These are phyloP conservation scores for Candida nitratophila DNA, from an alignment of 805 yeast genomes.

Conservation along the genomic window DNA sequence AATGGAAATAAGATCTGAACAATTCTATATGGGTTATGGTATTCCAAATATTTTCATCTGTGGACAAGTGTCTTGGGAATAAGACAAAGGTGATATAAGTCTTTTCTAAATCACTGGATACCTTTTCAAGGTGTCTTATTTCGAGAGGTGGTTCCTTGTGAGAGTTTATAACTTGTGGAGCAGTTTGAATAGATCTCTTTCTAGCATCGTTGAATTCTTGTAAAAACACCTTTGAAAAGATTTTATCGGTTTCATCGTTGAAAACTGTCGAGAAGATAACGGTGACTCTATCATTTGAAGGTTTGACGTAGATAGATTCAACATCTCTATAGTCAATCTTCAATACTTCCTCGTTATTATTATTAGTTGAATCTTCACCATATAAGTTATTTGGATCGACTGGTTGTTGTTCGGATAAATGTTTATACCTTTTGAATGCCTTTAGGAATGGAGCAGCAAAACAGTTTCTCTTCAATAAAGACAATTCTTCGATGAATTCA, in stretches of 20 bases:
- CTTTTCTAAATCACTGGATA: conserved; percentile 27
- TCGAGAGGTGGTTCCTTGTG: conserved; percentile 93
- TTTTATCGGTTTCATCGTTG: conserved; percentile 93
- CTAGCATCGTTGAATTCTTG: conserved; percentile 97
- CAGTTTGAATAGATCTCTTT: conserved; percentile 90
- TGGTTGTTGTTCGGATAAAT: conserved; percentile 40
- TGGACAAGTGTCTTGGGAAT: conserved; percentile 70
- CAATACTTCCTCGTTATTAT: conserved; percentile 47
- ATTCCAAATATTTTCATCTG: conserved; percentile 63
- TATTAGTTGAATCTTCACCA: conserved; percentile 27
- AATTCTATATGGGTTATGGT: conserved; percentile 87
- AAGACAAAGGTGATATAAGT: conserved; percentile 61
- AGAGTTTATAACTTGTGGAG: conserved; percentile 94
- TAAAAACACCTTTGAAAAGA: conserved; percentile 80
- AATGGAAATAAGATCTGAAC: conserved; percentile 96
- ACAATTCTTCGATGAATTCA: conserved; percentile 53
- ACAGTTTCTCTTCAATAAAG: conserved; percentile 76
- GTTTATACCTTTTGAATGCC: conserved; percentile 77
- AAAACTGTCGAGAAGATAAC: conserved; percentile 92
- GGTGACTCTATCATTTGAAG: conserved; percentile 93
- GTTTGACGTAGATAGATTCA: conserved; percentile 84
- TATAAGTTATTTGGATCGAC: conserved; percentile 34
- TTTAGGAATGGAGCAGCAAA: conserved; percentile 89
- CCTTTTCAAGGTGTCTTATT: conserved; percentile 38
- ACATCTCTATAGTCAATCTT: conserved; percentile 84